phyloP scores from a whole-genome alignment of 768 basidiomycete genomes.

The Galerina sulciceps region DNA sequence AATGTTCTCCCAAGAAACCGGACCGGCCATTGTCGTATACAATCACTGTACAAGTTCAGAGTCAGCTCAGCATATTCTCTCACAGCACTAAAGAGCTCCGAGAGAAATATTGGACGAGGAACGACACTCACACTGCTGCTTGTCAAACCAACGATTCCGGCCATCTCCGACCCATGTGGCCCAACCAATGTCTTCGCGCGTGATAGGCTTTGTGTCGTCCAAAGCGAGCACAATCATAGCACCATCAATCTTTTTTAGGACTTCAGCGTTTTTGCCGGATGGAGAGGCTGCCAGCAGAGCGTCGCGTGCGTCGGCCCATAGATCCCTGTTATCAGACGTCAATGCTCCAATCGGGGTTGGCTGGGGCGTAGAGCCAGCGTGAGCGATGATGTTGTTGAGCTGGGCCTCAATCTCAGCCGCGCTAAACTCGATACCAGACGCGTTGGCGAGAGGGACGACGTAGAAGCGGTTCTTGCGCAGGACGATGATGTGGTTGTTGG shows the following conservation, averaged over 20 bases:
- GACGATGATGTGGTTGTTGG: slow-evolving; percentile 89
- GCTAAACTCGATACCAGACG: slow-evolving; percentile 70
- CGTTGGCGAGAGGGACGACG: slow-evolving; percentile 71
- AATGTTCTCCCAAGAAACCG: slow-evolving; percentile 89
- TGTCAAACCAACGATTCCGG: slow-evolving; percentile 93
- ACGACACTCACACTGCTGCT: slow-evolving; percentile 81
- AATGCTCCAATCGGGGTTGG: slow-evolving; percentile 74
- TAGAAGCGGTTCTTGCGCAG: slow-evolving; percentile 92
- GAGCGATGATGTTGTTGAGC: slow-evolving; percentile 68
- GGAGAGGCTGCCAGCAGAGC: slow-evolving; percentile 68
- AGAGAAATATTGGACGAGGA: background rate
- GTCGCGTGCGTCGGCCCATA: slow-evolving; percentile 79
- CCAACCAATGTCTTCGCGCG: slow-evolving; percentile 83
- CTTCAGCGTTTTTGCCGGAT: slow-evolving; percentile 55
- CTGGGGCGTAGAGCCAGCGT: slow-evolving; percentile 52
- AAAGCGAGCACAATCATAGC: slow-evolving; percentile 88
- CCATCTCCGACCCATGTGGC: slow-evolving; percentile 89
- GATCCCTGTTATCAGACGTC: slow-evolving; percentile 87
- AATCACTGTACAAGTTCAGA: slow-evolving; percentile 60
- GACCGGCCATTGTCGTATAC: slow-evolving; percentile 95
- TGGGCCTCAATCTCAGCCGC: slow-evolving; percentile 86
- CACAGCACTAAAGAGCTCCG: background rate
- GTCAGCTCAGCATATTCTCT: background rate
- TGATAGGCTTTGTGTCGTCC: slow-evolving; percentile 82
- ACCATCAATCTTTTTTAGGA: slow-evolving; percentile 83